Conservation (phyloP, 2,329 filamentous ascomycete species). For the Fusarium verrucosum region DNA sequence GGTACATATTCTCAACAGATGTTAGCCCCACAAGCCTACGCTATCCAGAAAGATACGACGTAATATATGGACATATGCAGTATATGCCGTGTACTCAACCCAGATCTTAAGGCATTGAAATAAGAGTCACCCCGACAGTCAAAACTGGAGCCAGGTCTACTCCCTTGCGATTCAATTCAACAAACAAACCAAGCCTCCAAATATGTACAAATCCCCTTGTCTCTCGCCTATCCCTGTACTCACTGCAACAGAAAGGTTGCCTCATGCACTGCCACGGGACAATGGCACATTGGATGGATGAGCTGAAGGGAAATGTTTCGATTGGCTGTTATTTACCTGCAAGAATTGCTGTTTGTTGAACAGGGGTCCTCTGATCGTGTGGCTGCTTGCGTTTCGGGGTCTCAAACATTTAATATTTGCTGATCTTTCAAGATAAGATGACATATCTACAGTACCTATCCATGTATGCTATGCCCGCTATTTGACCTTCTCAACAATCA, state of each 20-base stretch:
- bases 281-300: slow-evolving; percentile 42
- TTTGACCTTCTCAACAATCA: neutral
- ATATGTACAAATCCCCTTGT: no score
- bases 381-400: slow-evolving; percentile 13
- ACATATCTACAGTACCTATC: no score
- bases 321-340: slow-evolving; percentile 34
- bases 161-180: slow-evolving; percentile 6
- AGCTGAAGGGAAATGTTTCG: neutral
- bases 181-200: slow-evolving; percentile 11
- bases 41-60: no score
- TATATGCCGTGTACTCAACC: neutral
- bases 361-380: slow-evolving; percentile 11
- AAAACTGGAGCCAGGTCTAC: slow-evolving; percentile 12
- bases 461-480: no score
- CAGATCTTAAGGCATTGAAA: slow-evolving; percentile 2
- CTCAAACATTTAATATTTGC: neutral
- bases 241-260: slow-evolving; percentile 36
- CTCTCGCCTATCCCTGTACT: no score
- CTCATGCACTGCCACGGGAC: slow-evolving; percentile 48
- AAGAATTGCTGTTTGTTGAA: slow-evolving; percentile 9
- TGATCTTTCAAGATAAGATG: neutral
- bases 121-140: slow-evolving; percentile 18
- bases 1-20: no score
- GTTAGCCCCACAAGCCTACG: no score
- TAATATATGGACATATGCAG: neutral